A percentile compares a stretch with the other conserved stretches of the same genome.
Evolutionary conservation across 2,329 filamentous ascomycete genomes (phyloP).

Genomic region (Remersonia thermophila): DNA sequence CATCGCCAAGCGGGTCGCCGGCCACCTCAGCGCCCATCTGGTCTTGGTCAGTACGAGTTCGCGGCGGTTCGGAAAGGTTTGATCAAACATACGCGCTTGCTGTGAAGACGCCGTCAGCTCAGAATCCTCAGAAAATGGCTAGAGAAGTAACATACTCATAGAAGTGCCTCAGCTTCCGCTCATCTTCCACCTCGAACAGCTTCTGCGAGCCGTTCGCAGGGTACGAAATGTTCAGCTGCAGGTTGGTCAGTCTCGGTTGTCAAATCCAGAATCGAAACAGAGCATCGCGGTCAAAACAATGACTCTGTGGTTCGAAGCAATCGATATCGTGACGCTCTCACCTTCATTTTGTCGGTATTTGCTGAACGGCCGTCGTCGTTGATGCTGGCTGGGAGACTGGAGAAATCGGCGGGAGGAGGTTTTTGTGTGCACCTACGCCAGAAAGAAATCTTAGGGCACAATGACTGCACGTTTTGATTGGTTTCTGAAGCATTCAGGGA

Average conservation of each 20-base stretch:
- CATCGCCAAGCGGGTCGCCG: slow-evolving; percentile 90
- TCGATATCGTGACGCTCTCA: slow-evolving; percentile 3
- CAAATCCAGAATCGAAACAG: neutral
- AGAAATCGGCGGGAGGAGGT: slow-evolving; percentile 17
- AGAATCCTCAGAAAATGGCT: neutral
- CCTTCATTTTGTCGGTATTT: slow-evolving; percentile 21
- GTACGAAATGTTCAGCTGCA: slow-evolving; percentile 59
- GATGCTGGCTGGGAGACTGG: slow-evolving; percentile 14
- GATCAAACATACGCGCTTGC: slow-evolving; percentile 18
- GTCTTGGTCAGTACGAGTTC: slow-evolving; percentile 8
- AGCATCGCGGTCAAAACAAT: neutral
- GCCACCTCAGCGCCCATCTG: slow-evolving; percentile 84
- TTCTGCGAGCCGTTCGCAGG: slow-evolving; percentile 99
- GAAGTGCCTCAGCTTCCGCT: slow-evolving; percentile 97
- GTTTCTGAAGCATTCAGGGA: neutral
- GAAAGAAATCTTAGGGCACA: slow-evolving; percentile 18
- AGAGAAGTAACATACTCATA: slow-evolving; percentile 61
- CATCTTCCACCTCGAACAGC: slow-evolving; percentile 97
- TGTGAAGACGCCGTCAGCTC: slow-evolving; percentile 12
- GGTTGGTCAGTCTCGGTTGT: slow-evolving; percentile 22
- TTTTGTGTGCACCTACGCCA: slow-evolving; percentile 17
- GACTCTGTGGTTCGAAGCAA: no score
- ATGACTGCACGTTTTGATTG: slow-evolving; percentile 14
- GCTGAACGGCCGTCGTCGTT: slow-evolving; percentile 18
- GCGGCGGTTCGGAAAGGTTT: no score